These are phyloP conservation scores for Aureobasidium zeae DNA, from an alignment of 2,329 filamentous ascomycete species.

Conservation along the genomic window DNA sequence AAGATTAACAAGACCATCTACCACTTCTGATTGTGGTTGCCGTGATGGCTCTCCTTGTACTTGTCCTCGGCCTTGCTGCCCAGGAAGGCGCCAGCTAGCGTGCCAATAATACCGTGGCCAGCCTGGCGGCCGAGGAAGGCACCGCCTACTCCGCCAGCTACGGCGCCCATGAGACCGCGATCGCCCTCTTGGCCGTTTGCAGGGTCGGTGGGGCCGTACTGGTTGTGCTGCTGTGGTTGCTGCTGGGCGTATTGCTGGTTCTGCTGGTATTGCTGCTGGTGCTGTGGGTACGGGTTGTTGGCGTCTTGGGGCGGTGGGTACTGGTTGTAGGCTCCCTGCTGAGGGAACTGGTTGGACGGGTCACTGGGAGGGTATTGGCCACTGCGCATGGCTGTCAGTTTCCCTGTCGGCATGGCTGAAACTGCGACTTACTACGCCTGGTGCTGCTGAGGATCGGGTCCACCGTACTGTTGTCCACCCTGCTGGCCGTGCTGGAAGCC, in stretches of 20 bases:
- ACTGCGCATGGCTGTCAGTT: constrained; percentile 12
- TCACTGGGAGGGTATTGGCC: constrained; percentile 24
- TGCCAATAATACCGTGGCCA: constrained; percentile 49
- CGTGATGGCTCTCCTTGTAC: constrained; percentile 36
- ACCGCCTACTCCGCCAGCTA: constrained; percentile 49
- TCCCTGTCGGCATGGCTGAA: constrained; percentile 20
- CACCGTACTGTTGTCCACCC: constrained; percentile 22
- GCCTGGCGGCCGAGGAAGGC: constrained; percentile 48
- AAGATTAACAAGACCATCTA: not conserved
- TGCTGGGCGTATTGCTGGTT: constrained; percentile 34
- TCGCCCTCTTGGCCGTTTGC: constrained; percentile 44
- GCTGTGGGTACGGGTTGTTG: constrained; percentile 29
- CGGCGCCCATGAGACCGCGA: constrained; percentile 47
- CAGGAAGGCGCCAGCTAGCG: constrained; percentile 47
- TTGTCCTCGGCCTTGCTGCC: constrained; percentile 49
- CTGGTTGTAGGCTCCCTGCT: constrained; percentile 33
- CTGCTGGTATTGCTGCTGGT: too few relatives aligned
- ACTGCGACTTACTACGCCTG: constrained; percentile 26
- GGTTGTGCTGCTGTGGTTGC: constrained; percentile 24
- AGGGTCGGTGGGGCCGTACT: constrained; percentile 37
- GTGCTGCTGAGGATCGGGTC: constrained; percentile 27
- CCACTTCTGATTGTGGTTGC: constrained; percentile 18
- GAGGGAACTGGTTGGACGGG: constrained; percentile 23
- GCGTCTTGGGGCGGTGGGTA: constrained; percentile 30
- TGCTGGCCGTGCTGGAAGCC: constrained; percentile 42